Conservation (phyloP, 2,329 filamentous ascomycete species). For the Fusarium sp. region DNA sequence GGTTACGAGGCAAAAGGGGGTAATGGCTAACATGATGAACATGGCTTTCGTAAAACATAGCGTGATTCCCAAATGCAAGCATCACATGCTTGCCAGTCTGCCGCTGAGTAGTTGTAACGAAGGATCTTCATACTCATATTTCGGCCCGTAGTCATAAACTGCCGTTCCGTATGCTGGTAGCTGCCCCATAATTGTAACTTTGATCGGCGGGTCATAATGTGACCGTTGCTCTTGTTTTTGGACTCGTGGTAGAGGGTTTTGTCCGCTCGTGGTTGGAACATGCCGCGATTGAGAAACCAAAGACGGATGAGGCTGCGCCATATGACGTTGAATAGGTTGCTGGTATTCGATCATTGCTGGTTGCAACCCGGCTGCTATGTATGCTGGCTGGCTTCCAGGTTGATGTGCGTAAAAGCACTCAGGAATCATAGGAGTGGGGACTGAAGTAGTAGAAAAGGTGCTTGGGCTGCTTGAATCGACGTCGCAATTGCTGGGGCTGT, state of each 20-base stretch:
- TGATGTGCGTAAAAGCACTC: constrained; percentile 68
- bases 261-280: constrained; percentile 41
- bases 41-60: constrained; percentile 24
- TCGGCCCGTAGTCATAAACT: constrained; percentile 64
- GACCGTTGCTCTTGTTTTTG: constrained; percentile 65
- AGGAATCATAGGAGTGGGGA: constrained; percentile 62
- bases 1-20: constrained; percentile 33
- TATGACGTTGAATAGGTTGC: constrained; percentile 53
- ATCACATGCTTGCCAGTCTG: constrained; percentile 65
- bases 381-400: constrained; percentile 57
- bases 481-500: constrained; percentile 56
- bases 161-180: constrained; percentile 59
- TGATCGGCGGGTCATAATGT: constrained; percentile 66
- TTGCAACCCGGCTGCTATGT: constrained; percentile 58
- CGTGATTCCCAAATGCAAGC: not conserved
- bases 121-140: constrained; percentile 67
- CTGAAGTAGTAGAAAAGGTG: constrained; percentile 65
- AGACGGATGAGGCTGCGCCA: constrained; percentile 47
- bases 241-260: constrained; percentile 49
- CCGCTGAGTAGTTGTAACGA: constrained; percentile 68
- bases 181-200: constrained; percentile 63
- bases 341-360: constrained; percentile 55
- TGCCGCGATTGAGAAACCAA: constrained; percentile 49
- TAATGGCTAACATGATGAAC: constrained; percentile 3
- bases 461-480: constrained; percentile 68